phyloP scores from a whole-genome alignment of 768 basidiomycete species.

The Amanita rimosa region DNA sequence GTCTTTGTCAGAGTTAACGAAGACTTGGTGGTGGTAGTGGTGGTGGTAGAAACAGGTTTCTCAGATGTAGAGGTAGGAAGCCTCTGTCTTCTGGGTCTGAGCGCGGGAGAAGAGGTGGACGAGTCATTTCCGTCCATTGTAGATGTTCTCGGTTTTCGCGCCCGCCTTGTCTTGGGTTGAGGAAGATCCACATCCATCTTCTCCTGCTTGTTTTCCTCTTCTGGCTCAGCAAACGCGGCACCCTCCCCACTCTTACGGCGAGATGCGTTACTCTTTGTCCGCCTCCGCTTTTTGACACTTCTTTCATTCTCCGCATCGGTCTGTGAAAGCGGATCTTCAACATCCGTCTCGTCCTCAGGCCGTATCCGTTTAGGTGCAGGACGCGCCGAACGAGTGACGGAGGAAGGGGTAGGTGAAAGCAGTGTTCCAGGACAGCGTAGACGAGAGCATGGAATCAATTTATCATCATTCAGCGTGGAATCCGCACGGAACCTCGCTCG shows the following conservation, averaged over 20 bases:
- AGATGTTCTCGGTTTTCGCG: conserved; percentile 1
- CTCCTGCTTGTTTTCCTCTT: not conserved
- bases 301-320: conserved; percentile 1
- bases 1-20: not conserved
- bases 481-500: conserved; percentile 75
- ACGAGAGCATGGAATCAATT: conserved; percentile 46
- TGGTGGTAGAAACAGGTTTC: not conserved
- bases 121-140: conserved; percentile 6
- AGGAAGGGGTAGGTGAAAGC: conserved; percentile 14
- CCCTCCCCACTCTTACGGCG: not conserved
- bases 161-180: conserved; percentile 4
- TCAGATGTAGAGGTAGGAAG: not conserved
- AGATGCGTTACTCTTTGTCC: not conserved
- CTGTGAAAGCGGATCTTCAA: conserved; percentile 2
- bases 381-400: conserved; percentile 7
- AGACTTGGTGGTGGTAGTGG: not conserved
- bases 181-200: not conserved
- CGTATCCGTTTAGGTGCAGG: conserved; percentile 8
- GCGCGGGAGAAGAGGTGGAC: conserved; percentile 5
- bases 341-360: not conserved
- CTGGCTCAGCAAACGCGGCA: not conserved
- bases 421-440: conserved; percentile 38
- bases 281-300: not conserved
- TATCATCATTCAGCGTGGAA: conserved; percentile 57
- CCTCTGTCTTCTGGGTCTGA: not conserved